Conservation (phyloP, 306 rosid species). For the Sicyos edulis region DNA sequence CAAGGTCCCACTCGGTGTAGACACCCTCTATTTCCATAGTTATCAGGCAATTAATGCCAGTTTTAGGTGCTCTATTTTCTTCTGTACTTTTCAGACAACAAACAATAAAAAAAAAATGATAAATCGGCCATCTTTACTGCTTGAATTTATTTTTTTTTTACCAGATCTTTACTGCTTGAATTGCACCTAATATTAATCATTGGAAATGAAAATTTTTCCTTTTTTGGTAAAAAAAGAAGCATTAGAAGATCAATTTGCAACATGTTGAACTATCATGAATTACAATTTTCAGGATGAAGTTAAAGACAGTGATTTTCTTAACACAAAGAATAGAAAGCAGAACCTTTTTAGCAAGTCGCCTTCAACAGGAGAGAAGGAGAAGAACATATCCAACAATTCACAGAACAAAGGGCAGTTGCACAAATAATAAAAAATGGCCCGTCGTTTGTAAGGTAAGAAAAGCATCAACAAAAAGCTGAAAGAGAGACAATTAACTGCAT, state of each 20-base stretch:
- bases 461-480: slow-evolving; percentile 11
- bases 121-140: not conserved
- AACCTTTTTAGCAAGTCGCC: not conserved
- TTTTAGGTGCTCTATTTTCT: slow-evolving; percentile 16
- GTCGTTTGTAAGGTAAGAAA: not conserved
- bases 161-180: slow-evolving; percentile 13
- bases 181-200: slow-evolving; percentile 4
- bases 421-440: not conserved
- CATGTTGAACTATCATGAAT: slow-evolving; percentile 12
- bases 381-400: slow-evolving; percentile 5
- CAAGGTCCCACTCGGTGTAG: slow-evolving; percentile 19
- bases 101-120: not conserved
- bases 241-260: not conserved
- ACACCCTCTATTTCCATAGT: slow-evolving; percentile 16
- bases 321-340: not conserved
- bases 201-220: slow-evolving; percentile 16
- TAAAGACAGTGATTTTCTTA: slow-evolving; percentile 3
- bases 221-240: not conserved
- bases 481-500: slow-evolving; percentile 5
- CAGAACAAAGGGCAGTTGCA: not conserved
- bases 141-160: too few relatives aligned
- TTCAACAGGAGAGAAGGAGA: slow-evolving; percentile 5
- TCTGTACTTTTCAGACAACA: slow-evolving; percentile 12
- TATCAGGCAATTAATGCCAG: slow-evolving; percentile 14
- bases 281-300: slow-evolving; percentile 17